phyloP scores from a whole-genome alignment of 169 alveolate genomes.

The Theileria sp. region DNA sequence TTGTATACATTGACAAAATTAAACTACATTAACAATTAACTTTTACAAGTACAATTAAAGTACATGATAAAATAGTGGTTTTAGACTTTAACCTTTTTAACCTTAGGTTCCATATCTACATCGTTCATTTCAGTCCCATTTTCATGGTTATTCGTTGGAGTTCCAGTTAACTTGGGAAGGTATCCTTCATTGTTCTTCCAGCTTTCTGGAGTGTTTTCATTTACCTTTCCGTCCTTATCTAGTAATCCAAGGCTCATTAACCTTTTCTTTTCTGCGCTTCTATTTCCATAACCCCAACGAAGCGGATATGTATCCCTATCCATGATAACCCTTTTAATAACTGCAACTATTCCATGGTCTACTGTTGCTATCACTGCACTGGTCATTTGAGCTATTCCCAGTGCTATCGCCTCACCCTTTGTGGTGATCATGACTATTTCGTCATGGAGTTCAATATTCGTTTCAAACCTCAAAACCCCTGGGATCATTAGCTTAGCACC shows the following conservation, averaged over 20 bases:
- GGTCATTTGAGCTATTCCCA: conserved; percentile 99
- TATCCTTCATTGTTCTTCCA: conserved; percentile 88
- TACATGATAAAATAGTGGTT: not conserved
- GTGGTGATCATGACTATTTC: conserved; percentile 98
- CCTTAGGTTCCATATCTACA: conserved; percentile 7
- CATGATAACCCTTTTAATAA: conserved; percentile 98
- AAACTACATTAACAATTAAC: conserved; percentile 33
- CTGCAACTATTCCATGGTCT: conserved; percentile 99
- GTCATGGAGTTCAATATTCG: conserved; percentile 92
- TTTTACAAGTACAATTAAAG: conserved; percentile 43
- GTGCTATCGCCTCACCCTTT: conserved; percentile 99
- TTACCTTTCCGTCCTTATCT: conserved; percentile 93
- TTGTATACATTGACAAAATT: conserved; percentile 22
- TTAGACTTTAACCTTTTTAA: conserved; percentile 21
- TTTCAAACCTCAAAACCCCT: conserved; percentile 97
- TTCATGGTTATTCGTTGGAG: conserved; percentile 42
- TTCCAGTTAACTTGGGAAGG: conserved; percentile 80
- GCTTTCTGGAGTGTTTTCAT: conserved; percentile 91
- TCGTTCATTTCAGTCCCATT: conserved; percentile 25
- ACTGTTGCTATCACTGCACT: conserved; percentile 98
- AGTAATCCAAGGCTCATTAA: conserved; percentile 93
- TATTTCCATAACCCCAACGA: conserved; percentile 99
- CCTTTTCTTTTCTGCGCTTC: conserved; percentile 96
- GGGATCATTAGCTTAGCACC: conserved; percentile 99
- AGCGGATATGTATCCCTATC: conserved; percentile 99